These are phyloP conservation scores for Nigrospora osmanthi DNA, from an alignment of 2,329 filamentous ascomycete genomes.

Conservation along the genomic window DNA sequence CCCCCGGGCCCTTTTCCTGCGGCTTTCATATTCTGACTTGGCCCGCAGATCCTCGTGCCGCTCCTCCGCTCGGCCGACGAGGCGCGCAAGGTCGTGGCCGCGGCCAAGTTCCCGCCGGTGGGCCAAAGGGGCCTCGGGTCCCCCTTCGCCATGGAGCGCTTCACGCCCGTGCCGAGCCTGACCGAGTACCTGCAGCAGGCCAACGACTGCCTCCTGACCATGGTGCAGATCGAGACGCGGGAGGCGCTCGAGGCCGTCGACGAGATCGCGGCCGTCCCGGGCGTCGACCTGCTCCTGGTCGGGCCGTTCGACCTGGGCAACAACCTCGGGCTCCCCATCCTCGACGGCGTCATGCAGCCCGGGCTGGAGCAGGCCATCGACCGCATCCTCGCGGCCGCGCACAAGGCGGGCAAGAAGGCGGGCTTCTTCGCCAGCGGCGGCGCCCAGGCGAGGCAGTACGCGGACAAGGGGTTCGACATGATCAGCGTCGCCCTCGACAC, in stretches of 20 bases:
- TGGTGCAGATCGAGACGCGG: conserved; percentile 61
- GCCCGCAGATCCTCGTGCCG: conserved; percentile 37
- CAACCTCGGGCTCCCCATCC: conserved; percentile 54
- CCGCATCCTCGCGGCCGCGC: conserved; percentile 47
- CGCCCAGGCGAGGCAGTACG: conserved; percentile 47
- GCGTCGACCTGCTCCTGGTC: conserved; percentile 58
- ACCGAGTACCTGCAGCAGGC: conserved; percentile 50
- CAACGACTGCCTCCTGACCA: conserved; percentile 50
- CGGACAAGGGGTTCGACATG: conserved; percentile 54
- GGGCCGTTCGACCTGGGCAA: conserved; percentile 61
- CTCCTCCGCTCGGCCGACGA: conserved; percentile 47
- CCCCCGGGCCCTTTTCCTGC: no score
- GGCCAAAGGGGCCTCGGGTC: conserved; percentile 49
- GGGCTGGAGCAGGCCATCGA: conserved; percentile 53
- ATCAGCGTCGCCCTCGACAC: conserved; percentile 50
- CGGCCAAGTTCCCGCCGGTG: conserved; percentile 48
- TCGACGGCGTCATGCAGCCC: conserved; percentile 49
- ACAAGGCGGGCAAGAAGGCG: conserved; percentile 57
- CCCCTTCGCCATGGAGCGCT: conserved; percentile 44
- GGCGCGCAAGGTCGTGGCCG: conserved; percentile 38
- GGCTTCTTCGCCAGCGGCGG: conserved; percentile 51
- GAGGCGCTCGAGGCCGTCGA: conserved; percentile 54
- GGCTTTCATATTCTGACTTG: neutral
- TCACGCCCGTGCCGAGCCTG: conserved; percentile 36
- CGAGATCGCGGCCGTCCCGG: conserved; percentile 51